These are phyloP conservation scores for Fusarium siculi DNA, from an alignment of 2,329 filamentous ascomycete species.

Conservation along the genomic window DNA sequence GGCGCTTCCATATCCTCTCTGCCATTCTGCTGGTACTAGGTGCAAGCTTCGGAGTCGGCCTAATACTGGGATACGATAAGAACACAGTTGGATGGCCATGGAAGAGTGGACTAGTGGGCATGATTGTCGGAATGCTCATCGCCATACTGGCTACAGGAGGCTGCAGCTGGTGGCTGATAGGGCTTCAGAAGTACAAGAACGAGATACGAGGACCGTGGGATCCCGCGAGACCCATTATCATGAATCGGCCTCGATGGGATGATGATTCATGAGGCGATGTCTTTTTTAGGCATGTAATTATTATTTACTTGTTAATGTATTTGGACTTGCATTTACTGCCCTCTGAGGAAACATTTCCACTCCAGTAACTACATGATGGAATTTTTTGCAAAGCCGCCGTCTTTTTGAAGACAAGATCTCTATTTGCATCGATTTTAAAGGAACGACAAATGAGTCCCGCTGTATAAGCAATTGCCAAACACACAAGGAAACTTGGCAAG, in stretches of 20 bases:
- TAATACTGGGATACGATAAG: conserved; percentile 62
- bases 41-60: conserved; percentile 81
- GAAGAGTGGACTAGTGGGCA: conserved; percentile 73
- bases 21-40: conserved; percentile 81
- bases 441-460: neutral
- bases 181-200: conserved; percentile 98
- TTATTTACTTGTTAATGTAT: neutral
- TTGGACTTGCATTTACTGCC: neutral
- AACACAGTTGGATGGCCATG: conserved; percentile 58
- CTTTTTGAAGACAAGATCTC: neutral
- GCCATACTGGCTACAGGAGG: conserved; percentile 86
- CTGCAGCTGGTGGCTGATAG: conserved; percentile 98
- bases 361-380: neutral
- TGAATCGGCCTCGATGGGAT: conserved; percentile 70
- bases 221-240: conserved; percentile 87
- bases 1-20: conserved; percentile 81
- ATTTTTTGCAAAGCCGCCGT: neutral
- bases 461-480: neutral
- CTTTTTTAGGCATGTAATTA: conserved; percentile 7
- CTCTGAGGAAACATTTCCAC: neutral
- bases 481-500: neutral
- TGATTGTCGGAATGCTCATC: conserved; percentile 78
- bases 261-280: conserved; percentile 42
- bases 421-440: neutral
- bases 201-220: conserved; percentile 99